These are phyloP conservation scores for Fraxinus albicans DNA, from an alignment of 305 asterid genomes.

Conservation along the genomic window DNA sequence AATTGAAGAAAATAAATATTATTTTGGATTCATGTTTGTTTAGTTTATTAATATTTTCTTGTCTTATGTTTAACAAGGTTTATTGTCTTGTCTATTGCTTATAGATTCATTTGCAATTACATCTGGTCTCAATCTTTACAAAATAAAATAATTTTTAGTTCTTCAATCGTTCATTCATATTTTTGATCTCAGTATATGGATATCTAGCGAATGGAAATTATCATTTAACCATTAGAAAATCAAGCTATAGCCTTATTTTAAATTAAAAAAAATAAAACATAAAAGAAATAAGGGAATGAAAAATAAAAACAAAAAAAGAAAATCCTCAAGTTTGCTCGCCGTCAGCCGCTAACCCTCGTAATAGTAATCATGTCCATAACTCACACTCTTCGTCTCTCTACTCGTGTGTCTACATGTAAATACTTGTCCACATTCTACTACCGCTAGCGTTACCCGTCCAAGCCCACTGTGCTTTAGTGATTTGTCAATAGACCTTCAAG, in stretches of 20 bases:
- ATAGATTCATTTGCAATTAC: not conserved
- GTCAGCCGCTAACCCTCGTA: too few species aligned
- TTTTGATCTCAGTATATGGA: not conserved
- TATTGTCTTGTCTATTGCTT: not conserved
- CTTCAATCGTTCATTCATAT: not conserved
- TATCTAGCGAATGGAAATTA: not conserved
- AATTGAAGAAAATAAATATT: not conserved
- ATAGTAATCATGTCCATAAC: too few species aligned
- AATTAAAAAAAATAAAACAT: too few species aligned
- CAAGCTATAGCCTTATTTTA: not conserved
- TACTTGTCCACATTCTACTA: not conserved
- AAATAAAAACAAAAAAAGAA: too few species aligned
- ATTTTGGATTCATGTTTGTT: not conserved
- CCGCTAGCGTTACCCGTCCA: not conserved
- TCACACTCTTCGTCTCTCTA: not conserved
- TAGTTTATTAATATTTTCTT: not conserved
- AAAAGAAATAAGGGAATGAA: not conserved
- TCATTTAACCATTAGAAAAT: not conserved
- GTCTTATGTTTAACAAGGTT: not conserved
- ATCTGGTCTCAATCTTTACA: not conserved
- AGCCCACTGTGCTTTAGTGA: not conserved
- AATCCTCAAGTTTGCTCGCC: not conserved
- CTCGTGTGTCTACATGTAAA: not conserved
- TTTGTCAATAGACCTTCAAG: not conserved
- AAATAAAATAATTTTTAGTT: not conserved